These are phyloP conservation scores for Pelargonium fulgidum DNA, from an alignment of 441 rosid genomes.

Conservation along the genomic window DNA sequence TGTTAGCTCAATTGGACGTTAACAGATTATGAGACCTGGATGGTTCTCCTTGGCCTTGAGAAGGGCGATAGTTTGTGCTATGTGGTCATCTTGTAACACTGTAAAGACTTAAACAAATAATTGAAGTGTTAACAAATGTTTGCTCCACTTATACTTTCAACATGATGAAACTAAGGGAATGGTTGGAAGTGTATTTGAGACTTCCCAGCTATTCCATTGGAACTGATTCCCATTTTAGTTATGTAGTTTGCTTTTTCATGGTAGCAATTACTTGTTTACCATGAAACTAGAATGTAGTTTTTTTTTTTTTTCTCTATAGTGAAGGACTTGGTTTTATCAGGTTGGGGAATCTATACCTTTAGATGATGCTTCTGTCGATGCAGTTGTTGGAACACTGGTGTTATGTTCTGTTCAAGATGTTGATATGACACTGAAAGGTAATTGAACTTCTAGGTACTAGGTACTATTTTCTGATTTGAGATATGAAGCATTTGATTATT, in stretches of 20 bases:
- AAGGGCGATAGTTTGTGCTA: too few relatives aligned
- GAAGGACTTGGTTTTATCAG: conserved; percentile 30
- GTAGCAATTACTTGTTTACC: background rate
- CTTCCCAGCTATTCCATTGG: background rate
- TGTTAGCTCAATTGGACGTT: background rate
- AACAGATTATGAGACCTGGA: background rate
- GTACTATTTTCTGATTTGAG: too few relatives aligned
- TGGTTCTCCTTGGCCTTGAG: too few relatives aligned
- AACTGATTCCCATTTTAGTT: background rate
- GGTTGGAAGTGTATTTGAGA: too few relatives aligned
- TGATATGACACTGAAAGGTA: conserved; percentile 54
- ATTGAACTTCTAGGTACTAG: background rate
- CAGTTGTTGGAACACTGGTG: conserved; percentile 80
- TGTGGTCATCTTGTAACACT: too few relatives aligned
- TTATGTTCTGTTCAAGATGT: conserved; percentile 77
- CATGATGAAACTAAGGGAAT: too few relatives aligned
- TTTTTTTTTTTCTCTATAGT: conserved; percentile 13
- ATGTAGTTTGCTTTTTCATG: background rate
- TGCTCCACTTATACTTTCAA: too few relatives aligned
- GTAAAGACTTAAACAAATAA: too few relatives aligned
- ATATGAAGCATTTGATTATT: background rate
- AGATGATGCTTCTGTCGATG: conserved; percentile 72
- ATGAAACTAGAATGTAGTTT: background rate
- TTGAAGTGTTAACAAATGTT: too few relatives aligned
- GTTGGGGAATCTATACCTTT: conserved; percentile 81